Base-by-base conservation (phyloP, 2,329 filamentous ascomycete genomes). In the Monosporascus sp. region DNA sequence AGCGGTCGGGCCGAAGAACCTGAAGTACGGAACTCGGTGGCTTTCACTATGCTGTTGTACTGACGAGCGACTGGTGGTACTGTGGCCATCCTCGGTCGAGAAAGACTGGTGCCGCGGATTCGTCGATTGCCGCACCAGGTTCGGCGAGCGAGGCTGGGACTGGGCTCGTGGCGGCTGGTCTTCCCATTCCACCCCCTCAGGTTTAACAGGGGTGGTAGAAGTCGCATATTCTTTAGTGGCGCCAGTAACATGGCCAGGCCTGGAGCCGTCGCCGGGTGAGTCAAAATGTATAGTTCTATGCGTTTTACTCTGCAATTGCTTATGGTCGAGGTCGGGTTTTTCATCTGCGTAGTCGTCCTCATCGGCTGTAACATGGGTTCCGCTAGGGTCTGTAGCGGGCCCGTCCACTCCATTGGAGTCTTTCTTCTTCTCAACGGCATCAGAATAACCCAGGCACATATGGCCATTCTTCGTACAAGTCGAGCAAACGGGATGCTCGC, bases 1-100 rank as follows among this genome's bases (percentile, higher is more conserved):
- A 57, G 91, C 91, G 1, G 91, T 96, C 0, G 90, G 89, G 0
- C 91, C 91, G 66, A 96, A 94, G 70, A 94, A 96, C 55, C 91
- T 80, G 63, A 96, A 96, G 68, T 94, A 96, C 0, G 91, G 91
- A 58, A 96, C 89, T 51, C 87, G 81, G 64, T 87, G 76, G 56
- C 81, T 76, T 67, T 80, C 77, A 31, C 74, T 69, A 60, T 80
- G 75, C 57, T 80, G 73, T 49, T 77, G 70, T 11, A 72, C 63
- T 1, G 78, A 76, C 22, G 78, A 80, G 28, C 69, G 70, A 51
- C 69, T 69, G 51, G 65, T 66, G 0, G 70, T 67, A 56, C 71
- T 74, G 26, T 67, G 68, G 18, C 68, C 67, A 50, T 73, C 72
- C 44, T 75, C 72, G 55, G 66, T 67, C 47, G 72, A 74, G 52